Evolutionary conservation across 2,329 filamentous ascomycete genomes (phyloP).

Genomic region (Alternaria hordeiaustralica): DNA sequence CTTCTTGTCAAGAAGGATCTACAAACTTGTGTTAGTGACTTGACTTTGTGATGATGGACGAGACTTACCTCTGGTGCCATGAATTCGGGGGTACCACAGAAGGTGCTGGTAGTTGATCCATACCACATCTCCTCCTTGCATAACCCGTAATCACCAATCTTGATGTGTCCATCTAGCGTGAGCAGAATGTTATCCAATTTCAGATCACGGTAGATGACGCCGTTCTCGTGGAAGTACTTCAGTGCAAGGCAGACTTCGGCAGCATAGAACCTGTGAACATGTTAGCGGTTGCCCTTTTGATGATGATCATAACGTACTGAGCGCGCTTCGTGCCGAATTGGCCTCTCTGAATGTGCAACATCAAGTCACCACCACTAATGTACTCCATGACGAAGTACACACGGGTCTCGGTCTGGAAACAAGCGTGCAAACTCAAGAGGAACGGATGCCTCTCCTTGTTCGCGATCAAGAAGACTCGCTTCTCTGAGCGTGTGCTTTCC

Average conservation of each 20-base stretch:
- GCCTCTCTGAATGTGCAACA: slow-evolving; percentile 97
- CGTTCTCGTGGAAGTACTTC: slow-evolving; percentile 99
- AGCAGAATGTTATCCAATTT: slow-evolving; percentile 90
- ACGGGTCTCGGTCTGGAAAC: slow-evolving; percentile 97
- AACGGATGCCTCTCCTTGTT: slow-evolving; percentile 98
- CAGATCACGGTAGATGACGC: slow-evolving; percentile 90
- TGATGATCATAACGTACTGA: slow-evolving; percentile 68
- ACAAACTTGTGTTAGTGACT: neutral
- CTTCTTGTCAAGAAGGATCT: slow-evolving; percentile 98
- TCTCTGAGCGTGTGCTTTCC: slow-evolving; percentile 96
- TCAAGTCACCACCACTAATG: slow-evolving; percentile 96
- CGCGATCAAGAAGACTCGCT: slow-evolving; percentile 94
- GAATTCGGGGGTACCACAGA: slow-evolving; percentile 99
- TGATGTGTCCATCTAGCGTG: slow-evolving; percentile 95
- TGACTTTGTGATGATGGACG: neutral
- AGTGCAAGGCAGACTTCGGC: slow-evolving; percentile 95
- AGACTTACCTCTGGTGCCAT: slow-evolving; percentile 91
- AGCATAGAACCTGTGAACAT: slow-evolving; percentile 78
- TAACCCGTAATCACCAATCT: slow-evolving; percentile 97
- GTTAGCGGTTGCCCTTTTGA: slow-evolving; percentile 18
- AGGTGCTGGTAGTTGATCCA: slow-evolving; percentile 93
- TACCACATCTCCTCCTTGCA: slow-evolving; percentile 99
- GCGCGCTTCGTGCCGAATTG: slow-evolving; percentile 95
- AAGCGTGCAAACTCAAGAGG: slow-evolving; percentile 91
- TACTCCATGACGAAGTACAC: slow-evolving; percentile 99